These are phyloP conservation scores for Pueraria montana DNA, from an alignment of 306 rosid species.

Conservation along the genomic window DNA sequence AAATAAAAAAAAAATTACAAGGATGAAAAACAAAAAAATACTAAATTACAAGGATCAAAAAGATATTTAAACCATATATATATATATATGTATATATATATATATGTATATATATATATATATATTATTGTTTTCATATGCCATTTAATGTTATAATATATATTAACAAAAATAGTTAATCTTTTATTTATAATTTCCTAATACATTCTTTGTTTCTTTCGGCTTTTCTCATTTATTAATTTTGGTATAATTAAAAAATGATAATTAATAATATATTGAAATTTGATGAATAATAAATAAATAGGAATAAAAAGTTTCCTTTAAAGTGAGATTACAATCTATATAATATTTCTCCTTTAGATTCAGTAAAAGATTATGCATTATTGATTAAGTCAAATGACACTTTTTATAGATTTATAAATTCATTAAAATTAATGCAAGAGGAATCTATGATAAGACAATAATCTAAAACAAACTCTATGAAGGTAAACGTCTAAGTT, in stretches of 20 bases:
- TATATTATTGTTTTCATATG: background rate
- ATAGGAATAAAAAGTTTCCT: background rate
- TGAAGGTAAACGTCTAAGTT: background rate
- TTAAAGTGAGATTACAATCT: background rate
- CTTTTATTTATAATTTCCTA: background rate
- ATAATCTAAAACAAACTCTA: background rate
- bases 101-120: too few species aligned
- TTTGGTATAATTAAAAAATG: background rate
- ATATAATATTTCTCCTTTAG: background rate
- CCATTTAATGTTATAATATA: too few species aligned
- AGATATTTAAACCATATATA: too few species aligned
- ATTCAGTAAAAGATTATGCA: background rate
- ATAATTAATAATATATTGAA: background rate
- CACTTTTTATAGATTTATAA: background rate
- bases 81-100: too few species aligned
- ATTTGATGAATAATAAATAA: too few species aligned
- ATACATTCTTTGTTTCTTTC: too few species aligned
- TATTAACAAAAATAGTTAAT: background rate
- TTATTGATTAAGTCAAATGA: background rate
- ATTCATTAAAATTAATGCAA: background rate
- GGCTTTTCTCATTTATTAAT: background rate
- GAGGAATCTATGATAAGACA: constrained; percentile 31
- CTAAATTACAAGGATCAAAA: too few species aligned
- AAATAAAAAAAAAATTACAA: too few species aligned
- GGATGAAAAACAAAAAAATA: too few species aligned